These are phyloP conservation scores for Fusarium nodosum DNA, from an alignment of 2,329 filamentous ascomycete species.

Conservation along the genomic window DNA sequence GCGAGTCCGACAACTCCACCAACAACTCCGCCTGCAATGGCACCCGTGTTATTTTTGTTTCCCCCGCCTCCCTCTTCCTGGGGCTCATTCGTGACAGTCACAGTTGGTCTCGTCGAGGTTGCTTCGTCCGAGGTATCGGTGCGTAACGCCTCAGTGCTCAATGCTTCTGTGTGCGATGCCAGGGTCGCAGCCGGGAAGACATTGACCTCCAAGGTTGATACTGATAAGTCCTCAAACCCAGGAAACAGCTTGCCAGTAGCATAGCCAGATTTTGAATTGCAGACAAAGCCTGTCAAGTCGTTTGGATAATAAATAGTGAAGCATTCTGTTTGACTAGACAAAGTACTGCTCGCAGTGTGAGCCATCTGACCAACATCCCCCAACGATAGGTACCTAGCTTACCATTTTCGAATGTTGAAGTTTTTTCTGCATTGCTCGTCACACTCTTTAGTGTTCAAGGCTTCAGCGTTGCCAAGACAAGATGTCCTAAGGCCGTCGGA, in stretches of 20 bases:
- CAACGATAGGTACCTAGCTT: not conserved
- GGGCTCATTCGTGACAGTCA: conserved; percentile 5
- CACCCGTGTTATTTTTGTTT: conserved; percentile 21
- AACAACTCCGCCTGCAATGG: conserved; percentile 37
- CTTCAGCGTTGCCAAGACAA: conserved; percentile 23
- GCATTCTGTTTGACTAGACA: conserved; percentile 9
- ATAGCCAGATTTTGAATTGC: conserved; percentile 16
- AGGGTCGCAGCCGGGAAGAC: conserved; percentile 15
- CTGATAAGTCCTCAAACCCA: not conserved
- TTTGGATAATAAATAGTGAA: conserved; percentile 30
- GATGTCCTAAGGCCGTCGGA: conserved; percentile 20
- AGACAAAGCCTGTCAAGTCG: conserved; percentile 20
- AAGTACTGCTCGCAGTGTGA: conserved; percentile 18
- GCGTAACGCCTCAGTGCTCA: not conserved
- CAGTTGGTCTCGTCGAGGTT: not conserved
- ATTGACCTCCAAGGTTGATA: conserved; percentile 6
- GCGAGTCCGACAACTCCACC: conserved; percentile 32
- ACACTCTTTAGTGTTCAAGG: conserved; percentile 19
- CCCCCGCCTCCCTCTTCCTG: not conserved
- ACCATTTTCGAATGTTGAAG: conserved; percentile 37
- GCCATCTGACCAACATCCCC: not conserved
- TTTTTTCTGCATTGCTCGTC: conserved; percentile 34
- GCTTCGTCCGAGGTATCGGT: not conserved
- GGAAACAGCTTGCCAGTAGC: not conserved
- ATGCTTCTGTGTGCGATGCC: conserved; percentile 1